Conservation (phyloP, 495 filamentous ascomycete genomes). For the Apiosordaria backusii region DNA sequence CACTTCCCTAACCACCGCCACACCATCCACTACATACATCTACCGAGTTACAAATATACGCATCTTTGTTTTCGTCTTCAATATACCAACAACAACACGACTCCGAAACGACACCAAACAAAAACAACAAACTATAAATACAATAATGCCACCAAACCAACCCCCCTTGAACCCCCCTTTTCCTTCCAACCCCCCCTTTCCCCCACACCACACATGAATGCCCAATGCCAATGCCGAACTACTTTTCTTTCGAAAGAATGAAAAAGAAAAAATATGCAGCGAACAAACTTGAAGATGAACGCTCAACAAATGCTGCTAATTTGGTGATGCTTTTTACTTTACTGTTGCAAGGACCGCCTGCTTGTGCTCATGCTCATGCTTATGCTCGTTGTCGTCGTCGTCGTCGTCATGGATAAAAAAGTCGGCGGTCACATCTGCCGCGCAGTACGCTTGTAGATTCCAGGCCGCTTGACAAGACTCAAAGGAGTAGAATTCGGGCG, state of each 20-base stretch:
- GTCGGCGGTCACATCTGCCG: not conserved
- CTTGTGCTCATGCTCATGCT: no score
- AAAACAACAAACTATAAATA: not conserved
- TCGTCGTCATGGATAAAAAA: not conserved
- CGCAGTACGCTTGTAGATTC: not conserved
- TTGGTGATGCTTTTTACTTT: no score
- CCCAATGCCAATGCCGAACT: not conserved
- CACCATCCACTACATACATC: not conserved
- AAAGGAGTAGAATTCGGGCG: not conserved
- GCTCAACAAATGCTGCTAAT: not conserved
- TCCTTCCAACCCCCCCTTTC: not conserved
- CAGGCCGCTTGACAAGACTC: no score
- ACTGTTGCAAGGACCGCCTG: no score
- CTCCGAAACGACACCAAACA: not conserved
- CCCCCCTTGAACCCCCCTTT: no score
- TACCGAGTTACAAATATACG: not conserved
- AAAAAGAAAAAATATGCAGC: not conserved
- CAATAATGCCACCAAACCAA: not conserved
- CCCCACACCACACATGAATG: not conserved
- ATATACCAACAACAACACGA: not conserved
- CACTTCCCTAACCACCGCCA: no score
- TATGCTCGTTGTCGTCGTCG: no score
- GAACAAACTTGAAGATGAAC: not conserved
- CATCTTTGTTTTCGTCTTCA: not conserved
- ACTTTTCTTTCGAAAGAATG: no score